Evolutionary conservation across 1,284 basidiomycete species (phyloP), one percentile per base, ranked within the genome.

Genomic region (Peniophora sp.): DNA sequence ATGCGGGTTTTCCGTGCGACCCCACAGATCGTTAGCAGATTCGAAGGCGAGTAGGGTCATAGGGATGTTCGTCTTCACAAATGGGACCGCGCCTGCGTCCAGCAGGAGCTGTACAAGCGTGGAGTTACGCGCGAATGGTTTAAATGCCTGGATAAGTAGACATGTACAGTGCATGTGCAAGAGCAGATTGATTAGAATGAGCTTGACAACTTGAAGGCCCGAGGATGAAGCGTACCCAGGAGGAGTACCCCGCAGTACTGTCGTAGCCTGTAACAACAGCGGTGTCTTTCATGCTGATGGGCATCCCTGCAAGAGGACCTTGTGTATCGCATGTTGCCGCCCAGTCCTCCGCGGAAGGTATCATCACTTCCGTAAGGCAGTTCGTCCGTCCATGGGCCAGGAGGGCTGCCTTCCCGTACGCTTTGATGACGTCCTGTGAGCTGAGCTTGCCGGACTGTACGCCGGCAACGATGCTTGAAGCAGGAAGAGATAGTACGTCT

Each of bases 1-100:
- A 63, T 84, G 77, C 1, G 88, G 86, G 63, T 92, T 89, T 32
- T 66, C 69, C 2, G 83, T 76, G n/a, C 64, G 62, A 1, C 87
- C 88, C 55, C 83, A 91, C 2, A 89, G 67, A 38, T 86, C 85
- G 49, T 85, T 87, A 36, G 65, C 61, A 50, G 84, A 83, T 65
- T 92, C 89, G 62, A 85, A 86, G 3, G 83, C 80, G 38, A 92
- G 73, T 43, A 92, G 75, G 0, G 86, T 89, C 59, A 85, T 80
- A 0, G 79, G 77, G 25, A 81, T 70, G 57, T 85, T 87, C 36
- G 89, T 92, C 69, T 92, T 92, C 63, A 83, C 84, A 64, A 85
- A 87, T 2, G 81, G 78, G 19, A 91, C 74, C 0, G 84, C 89
- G 19, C 89, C 89, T 1, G 81, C 84, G 49, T 81, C 74, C 27